Conservation (phyloP, 805 yeast species). For the Jamesozyma jinghongensis region DNA sequence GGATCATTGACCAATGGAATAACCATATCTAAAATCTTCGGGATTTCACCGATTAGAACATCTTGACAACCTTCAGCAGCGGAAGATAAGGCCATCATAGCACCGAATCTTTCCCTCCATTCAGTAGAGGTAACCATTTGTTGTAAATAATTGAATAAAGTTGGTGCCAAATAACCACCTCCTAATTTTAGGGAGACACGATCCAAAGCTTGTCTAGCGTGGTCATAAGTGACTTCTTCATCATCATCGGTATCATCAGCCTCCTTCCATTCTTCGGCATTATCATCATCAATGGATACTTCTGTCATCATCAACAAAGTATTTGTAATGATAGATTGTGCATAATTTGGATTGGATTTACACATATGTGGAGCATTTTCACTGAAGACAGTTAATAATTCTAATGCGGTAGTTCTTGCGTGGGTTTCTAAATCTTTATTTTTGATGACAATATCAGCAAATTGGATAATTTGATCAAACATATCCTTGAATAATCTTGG, state of each 20-base stretch:
- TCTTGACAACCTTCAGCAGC: conserved; percentile 98
- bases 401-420: conserved; percentile 81
- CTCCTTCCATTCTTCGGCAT: conserved; percentile 78
- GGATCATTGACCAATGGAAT: conserved; percentile 76
- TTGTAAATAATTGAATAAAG: conserved; percentile 79
- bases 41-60: conserved; percentile 71
- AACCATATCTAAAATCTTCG: conserved; percentile 73
- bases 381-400: conserved; percentile 79
- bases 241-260: conserved; percentile 72
- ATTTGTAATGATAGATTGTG: conserved; percentile 59
- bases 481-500: conserved; percentile 90
- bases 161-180: conserved; percentile 76
- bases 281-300: conserved; percentile 82
- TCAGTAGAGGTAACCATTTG: conserved; percentile 63
- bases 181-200: conserved; percentile 77
- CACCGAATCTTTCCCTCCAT: conserved; percentile 97
- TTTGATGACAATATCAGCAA: conserved; percentile 75
- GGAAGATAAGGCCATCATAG: conserved; percentile 90
- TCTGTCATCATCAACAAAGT: conserved; percentile 85
- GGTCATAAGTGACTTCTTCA: conserved; percentile 79
- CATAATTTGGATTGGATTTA: conserved; percentile 63
- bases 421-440: conserved; percentile 69
- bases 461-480: conserved; percentile 81
- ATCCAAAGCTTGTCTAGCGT: conserved; percentile 92
- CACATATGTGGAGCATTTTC: conserved; percentile 96